Evolutionary conservation across 192 early-diverging fungal species (phyloP).

Genomic region (Backusella sp.): DNA sequence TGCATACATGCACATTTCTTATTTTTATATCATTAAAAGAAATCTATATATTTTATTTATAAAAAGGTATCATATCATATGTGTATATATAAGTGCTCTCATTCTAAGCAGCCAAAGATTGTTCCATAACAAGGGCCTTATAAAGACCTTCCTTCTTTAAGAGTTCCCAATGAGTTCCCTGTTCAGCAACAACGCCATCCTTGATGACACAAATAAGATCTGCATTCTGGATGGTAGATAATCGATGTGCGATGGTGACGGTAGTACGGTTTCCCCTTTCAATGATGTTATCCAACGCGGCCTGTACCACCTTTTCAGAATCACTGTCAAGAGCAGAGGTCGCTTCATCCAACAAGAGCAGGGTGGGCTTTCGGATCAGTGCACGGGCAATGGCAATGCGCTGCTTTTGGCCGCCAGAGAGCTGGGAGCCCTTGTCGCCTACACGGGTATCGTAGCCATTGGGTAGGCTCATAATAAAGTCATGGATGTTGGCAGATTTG

Average conservation of each 20-base stretch:
- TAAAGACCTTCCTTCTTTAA: conserved; percentile 59
- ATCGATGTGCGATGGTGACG: conserved; percentile 68
- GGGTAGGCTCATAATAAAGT: conserved; percentile 51
- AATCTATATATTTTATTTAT: background rate
- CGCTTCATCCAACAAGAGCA: conserved; percentile 85
- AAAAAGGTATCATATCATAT: conserved; percentile 8
- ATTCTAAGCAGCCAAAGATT: conserved; percentile 53
- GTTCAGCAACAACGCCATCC: conserved; percentile 63
- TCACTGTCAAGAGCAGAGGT: conserved; percentile 71
- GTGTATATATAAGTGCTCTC: background rate
- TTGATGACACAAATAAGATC: conserved; percentile 85
- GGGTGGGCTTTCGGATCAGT: conserved; percentile 75
- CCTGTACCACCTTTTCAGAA: conserved; percentile 67
- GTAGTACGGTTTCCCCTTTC: conserved; percentile 59
- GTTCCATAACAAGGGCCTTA: conserved; percentile 55
- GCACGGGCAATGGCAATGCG: conserved; percentile 88
- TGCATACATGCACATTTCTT: no score
- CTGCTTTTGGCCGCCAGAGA: conserved; percentile 71
- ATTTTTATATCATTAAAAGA: no score
- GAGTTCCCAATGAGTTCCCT: conserved; percentile 77
- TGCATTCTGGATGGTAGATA: conserved; percentile 73
- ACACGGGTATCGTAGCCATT: conserved; percentile 62
- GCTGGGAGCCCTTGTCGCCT: conserved; percentile 62
- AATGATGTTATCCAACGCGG: conserved; percentile 61
- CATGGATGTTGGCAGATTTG: conserved; percentile 58